Percentiles rank a stretch among this genome's conserved stretches.
phyloP scores from a whole-genome alignment of 2,329 filamentous ascomycete species.

The Helicocarpus griseus region DNA sequence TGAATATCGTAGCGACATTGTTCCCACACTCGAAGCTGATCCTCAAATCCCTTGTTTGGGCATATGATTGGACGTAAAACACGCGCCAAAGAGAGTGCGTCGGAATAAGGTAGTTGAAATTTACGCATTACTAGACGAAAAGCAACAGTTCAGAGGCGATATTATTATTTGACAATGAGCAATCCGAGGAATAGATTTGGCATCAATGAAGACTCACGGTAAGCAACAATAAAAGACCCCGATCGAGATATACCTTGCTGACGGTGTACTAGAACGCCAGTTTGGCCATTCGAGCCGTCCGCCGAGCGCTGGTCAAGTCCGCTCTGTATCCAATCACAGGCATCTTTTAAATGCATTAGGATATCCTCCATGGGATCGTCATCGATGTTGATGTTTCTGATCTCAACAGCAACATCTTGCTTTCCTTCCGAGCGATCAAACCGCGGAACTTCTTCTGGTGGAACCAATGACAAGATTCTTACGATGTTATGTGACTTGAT shows the following conservation, averaged over 20 bases:
- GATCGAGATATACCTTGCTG: constrained; percentile 17
- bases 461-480: constrained; percentile 8
- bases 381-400: constrained; percentile 14
- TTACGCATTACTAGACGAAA: constrained; percentile 16
- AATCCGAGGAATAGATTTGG: too few relatives aligned
- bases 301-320: neutral
- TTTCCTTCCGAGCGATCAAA: constrained; percentile 4
- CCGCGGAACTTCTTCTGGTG: constrained; percentile 5
- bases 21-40: constrained; percentile 14
- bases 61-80: constrained; percentile 12
- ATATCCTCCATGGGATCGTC: constrained; percentile 16
- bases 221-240: constrained; percentile 15
- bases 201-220: constrained; percentile 12
- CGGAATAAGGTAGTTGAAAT: constrained; percentile 9
- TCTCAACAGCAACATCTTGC: constrained; percentile 4
- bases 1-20: constrained; percentile 5
- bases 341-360: constrained; percentile 11
- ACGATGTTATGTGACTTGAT: constrained; percentile 8
- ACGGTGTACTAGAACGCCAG: constrained; percentile 16
- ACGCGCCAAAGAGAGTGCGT: constrained; percentile 12
- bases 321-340: constrained; percentile 16
- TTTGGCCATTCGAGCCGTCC: neutral
- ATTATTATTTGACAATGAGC: neutral
- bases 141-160: neutral
- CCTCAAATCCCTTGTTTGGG: constrained; percentile 15